These are phyloP conservation scores for Boletales sp. DNA, from an alignment of 768 basidiomycete species.

Conservation along the genomic window DNA sequence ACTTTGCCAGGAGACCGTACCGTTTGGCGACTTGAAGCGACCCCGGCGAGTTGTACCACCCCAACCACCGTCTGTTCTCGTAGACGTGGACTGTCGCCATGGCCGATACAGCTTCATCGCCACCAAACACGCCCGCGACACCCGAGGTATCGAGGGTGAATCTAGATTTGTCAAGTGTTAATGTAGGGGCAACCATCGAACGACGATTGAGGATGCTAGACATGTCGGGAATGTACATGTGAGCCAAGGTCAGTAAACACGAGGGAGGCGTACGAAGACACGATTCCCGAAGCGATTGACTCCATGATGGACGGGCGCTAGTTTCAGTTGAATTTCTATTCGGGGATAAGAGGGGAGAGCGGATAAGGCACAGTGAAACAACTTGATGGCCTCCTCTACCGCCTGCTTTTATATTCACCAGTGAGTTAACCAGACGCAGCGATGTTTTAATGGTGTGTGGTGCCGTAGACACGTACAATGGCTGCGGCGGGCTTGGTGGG, in stretches of 20 bases:
- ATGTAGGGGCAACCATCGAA: constrained; percentile 8
- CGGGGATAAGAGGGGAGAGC: background rate
- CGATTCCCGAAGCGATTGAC: background rate
- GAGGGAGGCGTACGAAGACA: constrained; percentile 7
- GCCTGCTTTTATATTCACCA: no score
- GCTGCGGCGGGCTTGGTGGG: background rate
- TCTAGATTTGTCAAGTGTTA: constrained; percentile 16
- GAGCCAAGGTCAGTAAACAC: background rate
- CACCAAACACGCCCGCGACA: constrained; percentile 36
- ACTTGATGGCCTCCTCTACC: no score
- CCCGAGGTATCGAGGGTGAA: constrained; percentile 32
- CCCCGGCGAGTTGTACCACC: constrained; percentile 39
- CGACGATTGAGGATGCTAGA: constrained; percentile 13
- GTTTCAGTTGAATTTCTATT: constrained; percentile 6
- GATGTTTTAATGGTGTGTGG: background rate
- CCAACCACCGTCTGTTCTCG: constrained; percentile 31
- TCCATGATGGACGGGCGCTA: background rate
- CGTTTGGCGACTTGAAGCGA: constrained; percentile 34
- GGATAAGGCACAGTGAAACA: no score
- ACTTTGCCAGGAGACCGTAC: constrained; percentile 31
- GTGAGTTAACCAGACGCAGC: no score
- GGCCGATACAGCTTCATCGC: constrained; percentile 37
- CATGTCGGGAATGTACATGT: constrained; percentile 22
- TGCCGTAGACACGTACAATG: background rate
- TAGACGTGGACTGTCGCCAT: constrained; percentile 37